These are phyloP conservation scores for Ilex asprella DNA, from an alignment of 257 asterid genomes.

Conservation along the genomic window DNA sequence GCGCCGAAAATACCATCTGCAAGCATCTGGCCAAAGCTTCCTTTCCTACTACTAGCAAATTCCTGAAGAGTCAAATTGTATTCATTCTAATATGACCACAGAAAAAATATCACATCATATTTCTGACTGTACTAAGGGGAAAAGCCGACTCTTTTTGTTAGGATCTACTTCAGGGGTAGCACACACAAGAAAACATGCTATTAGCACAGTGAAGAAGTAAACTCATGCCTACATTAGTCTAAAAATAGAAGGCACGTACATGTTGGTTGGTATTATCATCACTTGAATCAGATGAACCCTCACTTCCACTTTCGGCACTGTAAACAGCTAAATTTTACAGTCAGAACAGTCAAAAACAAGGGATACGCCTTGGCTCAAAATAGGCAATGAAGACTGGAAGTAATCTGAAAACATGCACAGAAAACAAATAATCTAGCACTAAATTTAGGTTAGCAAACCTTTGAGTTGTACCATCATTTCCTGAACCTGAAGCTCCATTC, in stretches of 20 bases:
- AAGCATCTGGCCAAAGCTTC: constrained; percentile 93
- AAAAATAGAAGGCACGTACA: constrained; percentile 25
- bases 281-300: constrained; percentile 77
- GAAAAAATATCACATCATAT: no score
- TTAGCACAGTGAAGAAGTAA: constrained; percentile 2
- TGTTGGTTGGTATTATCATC: constrained; percentile 60
- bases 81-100: no score
- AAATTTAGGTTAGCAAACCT: constrained; percentile 40
- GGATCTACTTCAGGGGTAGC: not conserved
- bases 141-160: not conserved
- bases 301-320: constrained; percentile 92
- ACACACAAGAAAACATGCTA: not conserved
- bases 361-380: not conserved
- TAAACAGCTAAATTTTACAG: constrained; percentile 24
- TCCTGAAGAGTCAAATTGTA: constrained; percentile 31
- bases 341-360: constrained; percentile 6
- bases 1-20: constrained; percentile 60
- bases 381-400: no score
- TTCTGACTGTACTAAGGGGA: not conserved
- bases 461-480: constrained; percentile 78
- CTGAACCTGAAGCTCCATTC: constrained; percentile 73
- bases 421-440: constrained; percentile 8
- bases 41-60: constrained; percentile 61
- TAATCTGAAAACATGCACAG: constrained; percentile 5
- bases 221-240: not conserved